Conservation (phyloP, 768 basidiomycete species). For the Suillus spraguei region DNA sequence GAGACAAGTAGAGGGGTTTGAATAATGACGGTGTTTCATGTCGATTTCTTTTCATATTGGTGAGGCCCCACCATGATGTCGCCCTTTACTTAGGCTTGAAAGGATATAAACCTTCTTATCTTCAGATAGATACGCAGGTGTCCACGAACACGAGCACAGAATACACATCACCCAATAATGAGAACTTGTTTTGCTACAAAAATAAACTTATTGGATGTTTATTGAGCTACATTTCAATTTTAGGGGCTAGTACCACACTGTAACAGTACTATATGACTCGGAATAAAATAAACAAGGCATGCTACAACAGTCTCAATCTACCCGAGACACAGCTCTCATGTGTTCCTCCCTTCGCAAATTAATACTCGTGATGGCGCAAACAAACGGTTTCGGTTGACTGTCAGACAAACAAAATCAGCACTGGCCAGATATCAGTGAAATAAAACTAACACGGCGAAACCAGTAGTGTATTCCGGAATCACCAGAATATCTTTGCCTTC, state of each 20-base stretch:
- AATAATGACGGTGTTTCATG: not conserved
- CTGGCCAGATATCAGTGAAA: not conserved
- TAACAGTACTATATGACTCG: not conserved
- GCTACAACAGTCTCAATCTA: not conserved
- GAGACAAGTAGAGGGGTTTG: constrained; percentile 7
- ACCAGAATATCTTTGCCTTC: constrained; percentile 8
- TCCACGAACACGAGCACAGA: not conserved
- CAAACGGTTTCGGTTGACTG: constrained; percentile 11
- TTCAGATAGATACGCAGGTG: not conserved
- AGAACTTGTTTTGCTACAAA: too few species aligned
- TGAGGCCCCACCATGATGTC: not conserved
- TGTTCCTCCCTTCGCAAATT: not conserved
- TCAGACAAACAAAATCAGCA: not conserved
- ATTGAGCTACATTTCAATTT: not conserved
- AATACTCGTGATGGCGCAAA: constrained; percentile 3
- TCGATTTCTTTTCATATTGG: not conserved
- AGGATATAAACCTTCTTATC: not conserved
- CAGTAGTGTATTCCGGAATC: constrained; percentile 2
- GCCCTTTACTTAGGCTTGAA: not conserved
- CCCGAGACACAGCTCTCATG: not conserved
- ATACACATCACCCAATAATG: constrained; percentile 47
- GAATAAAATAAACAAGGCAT: not conserved
- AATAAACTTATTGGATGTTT: constrained; percentile 29
- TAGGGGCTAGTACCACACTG: not conserved
- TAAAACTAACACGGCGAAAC: constrained; percentile 2